phyloP scores from a whole-genome alignment of 306 rosid species.

The Benincasa hispida region DNA sequence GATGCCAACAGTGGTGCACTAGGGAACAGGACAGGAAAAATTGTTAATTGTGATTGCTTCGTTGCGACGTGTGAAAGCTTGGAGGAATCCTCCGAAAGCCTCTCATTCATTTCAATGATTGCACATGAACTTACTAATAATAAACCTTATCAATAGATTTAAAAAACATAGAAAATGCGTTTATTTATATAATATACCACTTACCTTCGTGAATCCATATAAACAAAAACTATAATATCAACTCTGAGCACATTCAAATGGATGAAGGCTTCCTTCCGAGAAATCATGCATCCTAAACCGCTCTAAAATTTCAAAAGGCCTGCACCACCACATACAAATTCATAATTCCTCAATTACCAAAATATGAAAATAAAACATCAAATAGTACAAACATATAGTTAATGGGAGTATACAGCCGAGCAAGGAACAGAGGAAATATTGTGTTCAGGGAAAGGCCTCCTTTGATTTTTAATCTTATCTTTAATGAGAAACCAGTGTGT shows the following conservation, averaged over 20 bases:
- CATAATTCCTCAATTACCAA: not conserved
- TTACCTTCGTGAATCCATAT: not conserved
- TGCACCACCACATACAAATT: conserved; percentile 14
- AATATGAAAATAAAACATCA: not conserved
- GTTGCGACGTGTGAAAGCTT: not conserved
- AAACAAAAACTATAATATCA: conserved; percentile 17
- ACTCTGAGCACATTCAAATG: conserved; percentile 95
- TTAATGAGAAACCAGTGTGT: too few relatives aligned
- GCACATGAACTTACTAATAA: not conserved
- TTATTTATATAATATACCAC: not conserved
- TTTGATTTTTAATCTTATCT: not conserved
- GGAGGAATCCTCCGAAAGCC: too few relatives aligned
- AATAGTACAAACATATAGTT: not conserved
- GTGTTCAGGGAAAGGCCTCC: not conserved
- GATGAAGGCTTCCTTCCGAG: conserved; percentile 85
- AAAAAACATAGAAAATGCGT: not conserved
- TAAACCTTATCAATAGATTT: not conserved
- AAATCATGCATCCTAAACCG: conserved; percentile 77
- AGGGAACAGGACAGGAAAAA: not conserved
- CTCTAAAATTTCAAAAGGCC: conserved; percentile 78
- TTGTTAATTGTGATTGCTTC: not conserved
- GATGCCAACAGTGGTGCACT: conserved; percentile 1
- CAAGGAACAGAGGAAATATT: not conserved
- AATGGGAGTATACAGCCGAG: not conserved
- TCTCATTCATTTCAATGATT: too few relatives aligned